These are phyloP conservation scores for Fusarium fujikuroi DNA, from an alignment of 2,329 filamentous ascomycete genomes.

Conservation along the genomic window DNA sequence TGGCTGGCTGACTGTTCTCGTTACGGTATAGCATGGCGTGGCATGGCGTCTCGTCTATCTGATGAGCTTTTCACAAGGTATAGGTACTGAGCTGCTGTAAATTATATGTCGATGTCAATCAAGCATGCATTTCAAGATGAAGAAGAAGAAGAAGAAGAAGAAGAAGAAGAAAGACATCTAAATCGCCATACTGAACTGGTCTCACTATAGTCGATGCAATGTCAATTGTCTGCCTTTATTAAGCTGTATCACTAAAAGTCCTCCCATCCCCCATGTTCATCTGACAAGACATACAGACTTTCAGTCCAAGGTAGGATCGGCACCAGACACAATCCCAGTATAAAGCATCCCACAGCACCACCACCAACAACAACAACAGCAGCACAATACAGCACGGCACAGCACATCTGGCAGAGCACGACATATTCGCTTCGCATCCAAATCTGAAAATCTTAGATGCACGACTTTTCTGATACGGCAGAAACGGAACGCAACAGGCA, in stretches of 20 bases:
- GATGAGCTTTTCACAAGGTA: background rate
- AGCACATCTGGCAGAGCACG: background rate
- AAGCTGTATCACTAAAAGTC: background rate
- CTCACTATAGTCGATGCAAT: background rate
- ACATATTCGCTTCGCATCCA: conserved; percentile 20
- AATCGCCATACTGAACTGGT: background rate
- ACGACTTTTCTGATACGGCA: conserved; percentile 9
- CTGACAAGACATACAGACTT: conserved; percentile 2
- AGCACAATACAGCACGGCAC: background rate
- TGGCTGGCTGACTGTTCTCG: conserved; percentile 35
- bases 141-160: background rate
- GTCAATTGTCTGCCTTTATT: background rate
- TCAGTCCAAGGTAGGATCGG: conserved; percentile 10
- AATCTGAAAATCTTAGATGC: conserved; percentile 4
- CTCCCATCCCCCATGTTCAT: background rate
- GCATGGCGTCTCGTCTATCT: conserved; percentile 28
- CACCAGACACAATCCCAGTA: conserved; percentile 29
- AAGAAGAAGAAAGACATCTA: background rate
- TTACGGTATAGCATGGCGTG: conserved; percentile 22
- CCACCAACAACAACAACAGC: background rate
- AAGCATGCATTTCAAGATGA: background rate
- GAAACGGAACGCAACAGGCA: background rate
- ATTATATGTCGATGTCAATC: background rate
- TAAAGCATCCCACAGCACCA: conserved; percentile 22
- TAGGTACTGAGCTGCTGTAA: background rate